These are phyloP conservation scores for Debaryomycetaceae sp. DNA, from an alignment of 1,139 yeast genomes.

Conservation along the genomic window DNA sequence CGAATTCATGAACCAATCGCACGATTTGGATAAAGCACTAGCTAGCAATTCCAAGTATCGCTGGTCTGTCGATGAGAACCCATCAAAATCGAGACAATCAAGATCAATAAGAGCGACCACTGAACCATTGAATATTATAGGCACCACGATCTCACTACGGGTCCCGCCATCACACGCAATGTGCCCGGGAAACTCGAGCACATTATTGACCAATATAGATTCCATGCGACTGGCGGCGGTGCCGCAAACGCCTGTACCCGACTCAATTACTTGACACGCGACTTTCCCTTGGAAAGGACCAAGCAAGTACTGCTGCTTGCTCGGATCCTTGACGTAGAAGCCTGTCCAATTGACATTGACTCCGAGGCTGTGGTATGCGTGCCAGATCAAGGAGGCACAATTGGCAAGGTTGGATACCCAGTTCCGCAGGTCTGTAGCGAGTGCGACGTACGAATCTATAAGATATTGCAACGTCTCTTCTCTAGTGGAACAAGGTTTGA, in stretches of 20 bases:
- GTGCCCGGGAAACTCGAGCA: conserved; percentile 75
- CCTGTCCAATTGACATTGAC: conserved; percentile 85
- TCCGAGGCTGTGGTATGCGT: conserved; percentile 59
- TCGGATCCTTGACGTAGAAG: conserved; percentile 49
- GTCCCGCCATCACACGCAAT: conserved; percentile 97
- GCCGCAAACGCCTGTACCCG: conserved; percentile 91
- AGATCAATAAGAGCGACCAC: conserved; percentile 75
- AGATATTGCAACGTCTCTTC: conserved; percentile 51
- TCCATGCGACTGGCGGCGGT: conserved; percentile 47
- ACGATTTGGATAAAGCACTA: conserved; percentile 33
- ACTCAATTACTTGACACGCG: conserved; percentile 73
- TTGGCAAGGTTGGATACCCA: conserved; percentile 90
- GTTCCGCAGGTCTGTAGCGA: conserved; percentile 50
- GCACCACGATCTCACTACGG: conserved; percentile 86
- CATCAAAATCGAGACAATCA: conserved; percentile 57
- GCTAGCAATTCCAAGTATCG: conserved; percentile 53
- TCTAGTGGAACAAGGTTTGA: conserved; percentile 26
- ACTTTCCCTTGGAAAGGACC: conserved; percentile 98
- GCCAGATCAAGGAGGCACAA: conserved; percentile 79
- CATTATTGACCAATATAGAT: conserved; percentile 73
- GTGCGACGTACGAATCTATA: conserved; percentile 52
- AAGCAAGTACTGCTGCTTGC: conserved; percentile 41
- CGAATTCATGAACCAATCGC: conserved; percentile 33
- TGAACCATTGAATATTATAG: conserved; percentile 35
- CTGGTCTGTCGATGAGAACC: conserved; percentile 58